These are phyloP conservation scores for Melaleuca quinquenervia DNA, from an alignment of 345 rosid species.

Conservation along the genomic window DNA sequence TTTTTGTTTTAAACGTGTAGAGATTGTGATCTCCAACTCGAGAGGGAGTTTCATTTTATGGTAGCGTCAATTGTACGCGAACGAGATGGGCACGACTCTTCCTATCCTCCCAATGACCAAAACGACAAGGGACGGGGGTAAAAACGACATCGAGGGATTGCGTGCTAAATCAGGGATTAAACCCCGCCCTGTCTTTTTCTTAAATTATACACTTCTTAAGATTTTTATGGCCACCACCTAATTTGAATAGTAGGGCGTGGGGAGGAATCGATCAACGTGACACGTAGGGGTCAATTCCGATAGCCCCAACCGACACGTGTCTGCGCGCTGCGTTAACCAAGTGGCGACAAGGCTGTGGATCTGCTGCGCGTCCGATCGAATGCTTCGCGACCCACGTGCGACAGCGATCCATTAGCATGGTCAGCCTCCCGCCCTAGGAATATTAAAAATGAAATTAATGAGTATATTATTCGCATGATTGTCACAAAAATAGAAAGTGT, in stretches of 20 bases:
- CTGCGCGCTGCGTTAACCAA: neutral
- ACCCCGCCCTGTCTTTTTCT: neutral
- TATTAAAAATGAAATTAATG: neutral
- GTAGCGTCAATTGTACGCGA: no score
- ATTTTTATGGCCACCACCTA: neutral
- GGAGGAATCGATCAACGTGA: neutral
- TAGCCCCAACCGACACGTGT: neutral
- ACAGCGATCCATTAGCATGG: neutral
- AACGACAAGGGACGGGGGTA: neutral
- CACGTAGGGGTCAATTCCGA: neutral
- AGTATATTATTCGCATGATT: neutral
- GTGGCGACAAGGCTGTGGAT: slow-evolving; percentile 2
- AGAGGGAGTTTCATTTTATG: neutral
- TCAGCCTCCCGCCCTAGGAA: neutral
- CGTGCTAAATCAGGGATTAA: neutral
- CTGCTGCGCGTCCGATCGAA: neutral
- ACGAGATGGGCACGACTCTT: no score
- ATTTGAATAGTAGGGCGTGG: neutral
- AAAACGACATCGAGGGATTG: neutral
- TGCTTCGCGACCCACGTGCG: neutral
- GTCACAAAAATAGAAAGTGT: neutral
- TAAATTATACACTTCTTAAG: no score
- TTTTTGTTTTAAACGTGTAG: no score
- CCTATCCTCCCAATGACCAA: neutral
- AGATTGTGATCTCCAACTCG: neutral